phyloP scores from a whole-genome alignment of 345 rosid genomes.

The Salix dunnii region DNA sequence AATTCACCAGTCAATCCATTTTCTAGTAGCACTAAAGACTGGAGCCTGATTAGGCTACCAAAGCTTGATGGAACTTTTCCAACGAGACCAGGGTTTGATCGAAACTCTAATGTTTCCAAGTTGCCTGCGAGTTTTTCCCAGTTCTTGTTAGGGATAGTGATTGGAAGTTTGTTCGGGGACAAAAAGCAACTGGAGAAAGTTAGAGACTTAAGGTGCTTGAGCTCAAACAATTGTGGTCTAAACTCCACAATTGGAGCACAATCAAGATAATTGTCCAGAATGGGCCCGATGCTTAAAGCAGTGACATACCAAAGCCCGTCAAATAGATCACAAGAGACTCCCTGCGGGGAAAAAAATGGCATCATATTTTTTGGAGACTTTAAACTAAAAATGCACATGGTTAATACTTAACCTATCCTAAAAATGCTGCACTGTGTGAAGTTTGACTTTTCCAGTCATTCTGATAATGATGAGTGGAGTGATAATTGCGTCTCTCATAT shows the following conservation, averaged over 20 bases:
- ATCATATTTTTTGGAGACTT: neutral
- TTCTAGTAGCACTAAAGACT: constrained; percentile 68
- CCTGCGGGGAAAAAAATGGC: constrained; percentile 41
- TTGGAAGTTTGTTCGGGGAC: constrained; percentile 37
- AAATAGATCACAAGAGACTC: constrained; percentile 79
- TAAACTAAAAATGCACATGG: no score
- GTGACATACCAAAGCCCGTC: constrained; percentile 82
- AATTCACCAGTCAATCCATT: constrained; percentile 61
- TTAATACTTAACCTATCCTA: no score
- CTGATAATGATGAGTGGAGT: neutral
- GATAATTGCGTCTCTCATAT: neutral
- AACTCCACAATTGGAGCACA: constrained; percentile 54
- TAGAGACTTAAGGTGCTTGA: constrained; percentile 72
- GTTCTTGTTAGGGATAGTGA: constrained; percentile 35
- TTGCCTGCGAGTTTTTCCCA: constrained; percentile 56
- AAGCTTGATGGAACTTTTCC: constrained; percentile 60
- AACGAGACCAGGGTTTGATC: constrained; percentile 73
- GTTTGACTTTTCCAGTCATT: neutral
- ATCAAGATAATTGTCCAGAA: constrained; percentile 65
- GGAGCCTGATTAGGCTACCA: constrained; percentile 53
- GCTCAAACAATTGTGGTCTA: constrained; percentile 61
- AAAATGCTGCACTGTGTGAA: neutral
- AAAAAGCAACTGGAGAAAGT: constrained; percentile 66
- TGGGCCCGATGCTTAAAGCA: constrained; percentile 62
- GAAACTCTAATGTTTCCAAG: constrained; percentile 67